Evolutionary conservation across 2,329 filamentous ascomycete genomes (phyloP).

Genomic region (Botryotinia calthae): DNA sequence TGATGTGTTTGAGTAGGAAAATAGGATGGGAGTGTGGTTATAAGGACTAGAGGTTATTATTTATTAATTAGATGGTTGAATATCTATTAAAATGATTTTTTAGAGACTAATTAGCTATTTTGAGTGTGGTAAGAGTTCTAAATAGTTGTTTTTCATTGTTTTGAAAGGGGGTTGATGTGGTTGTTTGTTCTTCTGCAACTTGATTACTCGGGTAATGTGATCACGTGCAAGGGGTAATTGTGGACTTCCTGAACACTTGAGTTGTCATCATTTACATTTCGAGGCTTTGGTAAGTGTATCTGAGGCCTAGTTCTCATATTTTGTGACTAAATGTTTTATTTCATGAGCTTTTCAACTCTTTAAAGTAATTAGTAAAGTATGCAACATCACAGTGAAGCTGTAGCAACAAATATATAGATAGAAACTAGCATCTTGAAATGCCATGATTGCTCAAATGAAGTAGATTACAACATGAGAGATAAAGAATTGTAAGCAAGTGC

Average conservation of each 20-base stretch:
- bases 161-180: background rate
- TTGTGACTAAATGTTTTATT: no score
- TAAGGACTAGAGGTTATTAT: background rate
- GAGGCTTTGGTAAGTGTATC: no score
- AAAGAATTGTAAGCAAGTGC: no score
- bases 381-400: no score
- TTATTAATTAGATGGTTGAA: background rate
- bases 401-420: no score
- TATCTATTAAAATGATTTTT: fast-evolving
- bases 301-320: no score
- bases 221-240: conserved; percentile 7
- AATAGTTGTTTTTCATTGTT: background rate
- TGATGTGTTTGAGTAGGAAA: background rate
- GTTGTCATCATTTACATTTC: no score
- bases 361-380: no score
- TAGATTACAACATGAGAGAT: no score
- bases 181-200: background rate
- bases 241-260: background rate
- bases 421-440: no score
- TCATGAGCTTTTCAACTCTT: no score
- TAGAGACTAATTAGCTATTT: background rate
- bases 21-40: fast-evolving
- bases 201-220: background rate
- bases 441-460: no score
- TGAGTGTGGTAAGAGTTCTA: background rate